Base-by-base conservation (phyloP, 768 basidiomycete species). In the Goffeauzyma gilvescens region DNA sequence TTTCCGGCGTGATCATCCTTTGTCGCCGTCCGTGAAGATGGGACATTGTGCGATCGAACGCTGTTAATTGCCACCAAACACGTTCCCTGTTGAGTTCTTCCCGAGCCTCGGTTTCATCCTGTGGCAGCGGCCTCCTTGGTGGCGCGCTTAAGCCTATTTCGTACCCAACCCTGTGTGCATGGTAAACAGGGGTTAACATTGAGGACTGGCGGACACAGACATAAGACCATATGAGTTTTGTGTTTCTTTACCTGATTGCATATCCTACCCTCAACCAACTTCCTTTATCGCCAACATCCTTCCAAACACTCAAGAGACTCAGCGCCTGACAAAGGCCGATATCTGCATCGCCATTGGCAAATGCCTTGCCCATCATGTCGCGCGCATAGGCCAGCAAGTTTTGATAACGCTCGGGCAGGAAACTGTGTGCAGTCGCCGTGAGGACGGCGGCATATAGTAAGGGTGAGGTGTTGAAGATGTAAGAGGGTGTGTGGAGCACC, bases 221-320 rank as follows among this genome's bases (percentile, higher is more conserved):
- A n/a, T n/a, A n/a, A n/a, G n/a, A n/a, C n/a, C n/a, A n/a, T n/a
- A n/a, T n/a, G n/a, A n/a, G n/a, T n/a, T n/a, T n/a, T n/a, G n/a
- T n/a, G n/a, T n/a, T n/a, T n/a, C n/a, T n/a, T 31, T 23, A 48
- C 46, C 39, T 18, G 28, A 48, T 48, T 2, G 46, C 46, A 22
- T 51, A 50, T 12, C 42, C 24, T 30, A 50, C 23, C 41, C 48
- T 47, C 12, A 45, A 25, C 25, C 50, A 45, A 20, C 35, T 40
- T 14, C 40, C 41, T 13, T 41, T 44, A n/a, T 49, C 53, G 9
- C 35, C 40, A 13, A 42, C 38, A 18, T 51, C 50, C 38, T 51
- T 54, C 53, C 53, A 54, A n/a, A 50, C 49, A 24, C 44, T 37
- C 7, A 54, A 32, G 8, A 54, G 28, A 12, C 37, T 42, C 40